Evolutionary conservation across 106 monocot species (phyloP).

Genomic region (Apostasia ramifera): DNA sequence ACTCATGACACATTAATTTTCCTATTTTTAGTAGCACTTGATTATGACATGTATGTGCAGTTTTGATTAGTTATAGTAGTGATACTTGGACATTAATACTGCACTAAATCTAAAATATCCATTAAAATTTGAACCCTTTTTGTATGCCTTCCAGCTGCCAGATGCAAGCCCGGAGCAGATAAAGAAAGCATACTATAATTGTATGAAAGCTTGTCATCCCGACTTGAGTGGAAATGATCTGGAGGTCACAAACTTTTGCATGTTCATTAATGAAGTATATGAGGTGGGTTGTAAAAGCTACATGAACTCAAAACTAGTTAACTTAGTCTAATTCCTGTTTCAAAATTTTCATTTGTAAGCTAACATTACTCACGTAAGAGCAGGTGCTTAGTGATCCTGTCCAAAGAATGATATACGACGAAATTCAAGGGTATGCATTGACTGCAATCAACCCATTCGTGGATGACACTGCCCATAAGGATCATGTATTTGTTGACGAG

Average conservation of each 20-base stretch:
- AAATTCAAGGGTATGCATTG: constrained; percentile 83
- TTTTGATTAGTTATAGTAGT: too few relatives aligned
- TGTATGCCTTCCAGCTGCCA: constrained; percentile 42
- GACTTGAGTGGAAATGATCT: constrained; percentile 82
- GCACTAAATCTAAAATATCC: too few relatives aligned
- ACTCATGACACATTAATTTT: too few relatives aligned
- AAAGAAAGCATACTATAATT: constrained; percentile 94
- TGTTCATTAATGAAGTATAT: constrained; percentile 96
- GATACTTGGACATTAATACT: too few relatives aligned
- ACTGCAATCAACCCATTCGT: constrained; percentile 91
- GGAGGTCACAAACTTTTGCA: constrained; percentile 89
- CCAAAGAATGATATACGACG: constrained; percentile 91
- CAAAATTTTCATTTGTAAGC: constrained; percentile 5
- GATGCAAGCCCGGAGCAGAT: constrained; percentile 91
- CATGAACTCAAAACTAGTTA: not conserved
- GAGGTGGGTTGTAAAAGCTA: constrained; percentile 31
- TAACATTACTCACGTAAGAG: constrained; percentile 32
- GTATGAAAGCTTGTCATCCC: constrained; percentile 98
- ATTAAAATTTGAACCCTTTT: too few relatives aligned
- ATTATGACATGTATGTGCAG: too few relatives aligned
- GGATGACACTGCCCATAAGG: constrained; percentile 58
- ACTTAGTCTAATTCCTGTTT: not conserved
- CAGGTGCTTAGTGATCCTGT: constrained; percentile 98
- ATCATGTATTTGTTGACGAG: constrained; percentile 96
- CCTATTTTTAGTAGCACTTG: too few relatives aligned